Base-by-base conservation (phyloP, 2,329 filamentous ascomycete species). In the Decorospora gaudefroyi region DNA sequence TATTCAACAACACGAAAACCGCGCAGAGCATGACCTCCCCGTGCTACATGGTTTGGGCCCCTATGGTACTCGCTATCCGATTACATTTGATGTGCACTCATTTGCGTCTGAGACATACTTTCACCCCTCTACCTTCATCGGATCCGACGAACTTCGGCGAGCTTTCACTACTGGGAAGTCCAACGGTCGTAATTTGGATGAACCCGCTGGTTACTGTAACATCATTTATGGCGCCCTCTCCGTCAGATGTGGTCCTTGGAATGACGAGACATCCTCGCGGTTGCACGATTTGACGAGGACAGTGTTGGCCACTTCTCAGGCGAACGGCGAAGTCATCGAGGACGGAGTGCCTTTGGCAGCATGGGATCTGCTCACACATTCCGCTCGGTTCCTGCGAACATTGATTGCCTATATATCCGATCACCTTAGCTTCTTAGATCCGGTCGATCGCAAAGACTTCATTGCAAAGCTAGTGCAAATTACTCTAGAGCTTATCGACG, bases 61-160 rank as follows among this genome's bases (percentile, higher is more conserved):
- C n/a, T 77, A 72, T 53, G 76, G 75, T 19, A 72, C 72, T 3
- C 68, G 69, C 13, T 83, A 82, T 52, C 65, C 79, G 1, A 70
- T 71, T 8, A 76, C 78, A 49, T 84, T 84, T 45, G 77, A 78
- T 37, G 64, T 81, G 6, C 60, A 60, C 4, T 76, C 78, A 16
- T 61, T 84, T 6, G 68, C 67, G 6, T 49, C 70, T 5, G 80
- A 76, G 1, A 81, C 77, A 0, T 82, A 75, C 55, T 84, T 83
- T 49, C 77, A 80, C 48, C 65, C 74, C 29, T 73, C 70, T 31
- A 82, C 80, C 4, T 80, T 84, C 46, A 70, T 84, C 44, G 81
- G 82, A 18, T 80, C 79, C 52, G 79, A 78, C 3, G 76, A 78
- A 17, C 75, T 84, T 32, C 59, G 65, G 11, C 71, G 70, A 23